phyloP scores from a whole-genome alignment of 805 yeast species.

The Ogataea naganishii region DNA sequence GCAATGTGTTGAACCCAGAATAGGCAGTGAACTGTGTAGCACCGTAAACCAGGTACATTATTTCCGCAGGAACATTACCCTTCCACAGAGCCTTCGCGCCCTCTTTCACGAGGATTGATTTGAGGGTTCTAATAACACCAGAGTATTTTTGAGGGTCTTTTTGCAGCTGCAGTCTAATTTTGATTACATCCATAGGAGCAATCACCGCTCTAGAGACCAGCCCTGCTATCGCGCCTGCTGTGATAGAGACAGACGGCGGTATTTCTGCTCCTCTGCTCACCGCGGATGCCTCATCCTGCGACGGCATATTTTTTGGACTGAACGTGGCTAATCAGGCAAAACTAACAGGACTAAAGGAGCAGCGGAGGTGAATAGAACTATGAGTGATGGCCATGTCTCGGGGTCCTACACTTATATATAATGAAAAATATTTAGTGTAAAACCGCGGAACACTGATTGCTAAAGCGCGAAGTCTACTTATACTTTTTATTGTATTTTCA shows the following conservation, averaged over 20 bases:
- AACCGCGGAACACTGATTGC: too few relatives aligned
- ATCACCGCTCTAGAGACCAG: conserved; percentile 38
- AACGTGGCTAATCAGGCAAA: too few relatives aligned
- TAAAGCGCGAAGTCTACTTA: too few relatives aligned
- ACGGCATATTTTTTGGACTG: too few relatives aligned
- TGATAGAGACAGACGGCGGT: conserved; percentile 40
- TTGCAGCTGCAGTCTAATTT: conserved; percentile 66
- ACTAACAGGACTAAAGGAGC: too few relatives aligned
- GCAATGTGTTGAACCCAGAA: conserved; percentile 38
- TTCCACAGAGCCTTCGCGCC: conserved; percentile 74
- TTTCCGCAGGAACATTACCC: conserved; percentile 89
- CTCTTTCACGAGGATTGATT: conserved; percentile 45
- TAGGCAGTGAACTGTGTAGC: conserved; percentile 75
- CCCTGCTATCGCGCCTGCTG: conserved; percentile 72
- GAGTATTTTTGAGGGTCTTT: conserved; percentile 17
- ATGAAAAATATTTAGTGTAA: too few relatives aligned
- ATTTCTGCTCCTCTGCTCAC: conserved; percentile 50
- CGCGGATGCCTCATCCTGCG: too few relatives aligned
- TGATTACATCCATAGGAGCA: conserved; percentile 75
- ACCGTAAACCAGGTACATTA: conserved; percentile 80
- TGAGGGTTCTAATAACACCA: conserved; percentile 30
- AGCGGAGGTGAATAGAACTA: too few relatives aligned
- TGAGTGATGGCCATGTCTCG: too few relatives aligned
- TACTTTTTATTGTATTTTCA: too few relatives aligned
- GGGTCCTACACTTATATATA: too few relatives aligned